These are phyloP conservation scores for Fusarium ambrosium DNA, from an alignment of 2,329 filamentous ascomycete species.

Conservation along the genomic window DNA sequence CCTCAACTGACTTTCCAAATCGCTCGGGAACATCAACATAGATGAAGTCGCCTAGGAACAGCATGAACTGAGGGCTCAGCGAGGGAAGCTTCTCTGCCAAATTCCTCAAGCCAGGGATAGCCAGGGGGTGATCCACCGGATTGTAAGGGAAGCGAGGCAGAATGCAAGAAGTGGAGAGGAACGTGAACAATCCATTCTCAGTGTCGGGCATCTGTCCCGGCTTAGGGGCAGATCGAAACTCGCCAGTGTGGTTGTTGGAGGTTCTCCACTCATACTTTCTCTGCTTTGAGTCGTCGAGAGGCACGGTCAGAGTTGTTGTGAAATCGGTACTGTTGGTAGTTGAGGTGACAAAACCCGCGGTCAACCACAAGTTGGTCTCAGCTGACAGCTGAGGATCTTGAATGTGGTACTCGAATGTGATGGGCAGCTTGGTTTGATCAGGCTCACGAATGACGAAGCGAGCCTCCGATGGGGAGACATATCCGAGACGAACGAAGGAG, in stretches of 20 bases:
- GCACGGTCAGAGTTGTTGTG: slow-evolving; percentile 78
- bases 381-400: slow-evolving; percentile 65
- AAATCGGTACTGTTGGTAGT: slow-evolving; percentile 86
- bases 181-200: slow-evolving; percentile 82
- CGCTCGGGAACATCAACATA: slow-evolving; percentile 90
- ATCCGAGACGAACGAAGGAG: slow-evolving; percentile 88
- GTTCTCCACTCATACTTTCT: slow-evolving; percentile 86
- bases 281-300: slow-evolving; percentile 74
- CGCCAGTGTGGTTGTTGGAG: slow-evolving; percentile 88
- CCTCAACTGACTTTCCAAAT: slow-evolving; percentile 77
- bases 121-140: slow-evolving; percentile 83
- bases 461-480: slow-evolving; percentile 84
- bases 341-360: slow-evolving; percentile 72
- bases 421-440: slow-evolving; percentile 78
- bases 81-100: slow-evolving; percentile 80
- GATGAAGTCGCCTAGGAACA: slow-evolving; percentile 90
- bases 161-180: slow-evolving; percentile 93
- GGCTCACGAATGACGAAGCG: slow-evolving; percentile 90
- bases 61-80: slow-evolving; percentile 82
- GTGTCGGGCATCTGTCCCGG: slow-evolving; percentile 73
- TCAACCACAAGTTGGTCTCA: slow-evolving; percentile 74
- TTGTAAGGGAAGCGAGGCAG: slow-evolving; percentile 92
- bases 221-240: slow-evolving; percentile 82
- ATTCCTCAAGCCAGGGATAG: slow-evolving; percentile 83
- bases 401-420: slow-evolving; percentile 77